Evolutionary conservation across 257 asterid genomes (phyloP).

Genomic region (Nicotiana tomentosiformis): DNA sequence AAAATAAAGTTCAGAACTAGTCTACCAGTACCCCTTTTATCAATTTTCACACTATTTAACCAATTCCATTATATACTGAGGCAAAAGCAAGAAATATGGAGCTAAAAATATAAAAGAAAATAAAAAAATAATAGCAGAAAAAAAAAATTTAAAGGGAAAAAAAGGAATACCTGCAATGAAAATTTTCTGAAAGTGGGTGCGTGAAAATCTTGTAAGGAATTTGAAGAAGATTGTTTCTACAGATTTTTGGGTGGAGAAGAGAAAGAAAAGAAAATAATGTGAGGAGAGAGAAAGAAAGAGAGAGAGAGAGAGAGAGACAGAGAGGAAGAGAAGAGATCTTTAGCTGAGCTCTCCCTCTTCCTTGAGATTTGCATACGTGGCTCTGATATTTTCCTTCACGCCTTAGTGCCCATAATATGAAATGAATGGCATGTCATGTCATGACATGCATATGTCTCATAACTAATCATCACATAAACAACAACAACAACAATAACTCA

Average conservation of each 20-base stretch:
- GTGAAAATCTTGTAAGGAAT: not conserved
- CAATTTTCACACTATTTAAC: not conserved
- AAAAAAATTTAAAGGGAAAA: not conserved
- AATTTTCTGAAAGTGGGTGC: not conserved
- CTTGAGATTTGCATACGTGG: conserved; percentile 49
- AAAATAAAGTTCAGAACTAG: not conserved
- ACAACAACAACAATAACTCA: too few relatives aligned
- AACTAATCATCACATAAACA: not conserved
- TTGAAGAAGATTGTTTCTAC: not conserved
- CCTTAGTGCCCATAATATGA: conserved; percentile 17
- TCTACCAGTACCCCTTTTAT: not conserved
- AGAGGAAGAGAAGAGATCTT: conserved; percentile 48
- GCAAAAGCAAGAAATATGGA: not conserved
- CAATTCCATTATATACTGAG: not conserved
- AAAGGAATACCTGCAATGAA: not conserved
- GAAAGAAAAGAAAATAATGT: conserved; percentile 34
- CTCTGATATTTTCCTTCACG: conserved; percentile 28
- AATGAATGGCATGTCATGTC: not conserved
- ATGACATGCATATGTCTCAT: not conserved
- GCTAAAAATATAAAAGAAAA: not conserved
- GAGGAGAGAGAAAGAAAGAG: conserved; percentile 49
- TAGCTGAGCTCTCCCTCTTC: conserved; percentile 55
- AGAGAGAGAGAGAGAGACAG: not conserved
- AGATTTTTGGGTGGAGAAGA: not conserved
- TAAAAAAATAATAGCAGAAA: not conserved